Conservation (phyloP, 768 basidiomycete species). For the Lanmaoa rubissima region DNA sequence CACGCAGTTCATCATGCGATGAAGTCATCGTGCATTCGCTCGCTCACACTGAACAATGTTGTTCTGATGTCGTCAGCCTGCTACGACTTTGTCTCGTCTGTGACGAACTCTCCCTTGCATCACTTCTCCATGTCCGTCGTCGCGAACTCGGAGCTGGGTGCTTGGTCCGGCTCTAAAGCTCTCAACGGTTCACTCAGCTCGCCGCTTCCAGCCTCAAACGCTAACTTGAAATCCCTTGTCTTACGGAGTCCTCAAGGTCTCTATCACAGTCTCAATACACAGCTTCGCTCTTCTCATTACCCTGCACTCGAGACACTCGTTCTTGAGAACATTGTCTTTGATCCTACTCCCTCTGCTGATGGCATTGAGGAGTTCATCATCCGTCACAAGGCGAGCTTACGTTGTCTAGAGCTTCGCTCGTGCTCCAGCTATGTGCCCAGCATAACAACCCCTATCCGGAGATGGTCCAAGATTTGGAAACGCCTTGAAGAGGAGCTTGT, state of each 20-base stretch:
- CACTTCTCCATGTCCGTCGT: constrained; percentile 32
- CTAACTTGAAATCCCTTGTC: constrained; percentile 21
- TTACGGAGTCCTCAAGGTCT: constrained; percentile 29
- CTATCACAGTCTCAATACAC: constrained; percentile 28
- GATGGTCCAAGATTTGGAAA: constrained; percentile 30
- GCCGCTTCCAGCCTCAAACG: constrained; percentile 22
- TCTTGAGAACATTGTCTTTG: constrained; percentile 32
- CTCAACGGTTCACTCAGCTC: constrained; percentile 27
- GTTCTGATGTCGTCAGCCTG: constrained; percentile 22
- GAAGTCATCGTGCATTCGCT: constrained; percentile 18
- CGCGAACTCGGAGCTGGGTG: constrained; percentile 29
- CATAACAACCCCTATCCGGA: constrained; percentile 16
- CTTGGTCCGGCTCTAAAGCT: constrained; percentile 33
- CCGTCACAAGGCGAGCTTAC: constrained; percentile 28
- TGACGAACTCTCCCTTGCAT: constrained; percentile 26
- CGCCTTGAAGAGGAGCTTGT: constrained; percentile 22
- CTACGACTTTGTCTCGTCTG: constrained; percentile 29
- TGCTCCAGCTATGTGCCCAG: constrained; percentile 28
- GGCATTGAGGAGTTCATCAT: constrained; percentile 33
- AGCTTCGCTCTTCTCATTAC: constrained; percentile 21
- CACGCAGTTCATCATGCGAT: constrained; percentile 26
- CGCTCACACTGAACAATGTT: constrained; percentile 27
- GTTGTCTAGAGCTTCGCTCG: constrained; percentile 23
- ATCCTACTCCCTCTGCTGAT: constrained; percentile 15
- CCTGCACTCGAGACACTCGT: constrained; percentile 28